Conservation (phyloP, 1,139 yeast genomes). For the Scheffersomyces insectosa region DNA sequence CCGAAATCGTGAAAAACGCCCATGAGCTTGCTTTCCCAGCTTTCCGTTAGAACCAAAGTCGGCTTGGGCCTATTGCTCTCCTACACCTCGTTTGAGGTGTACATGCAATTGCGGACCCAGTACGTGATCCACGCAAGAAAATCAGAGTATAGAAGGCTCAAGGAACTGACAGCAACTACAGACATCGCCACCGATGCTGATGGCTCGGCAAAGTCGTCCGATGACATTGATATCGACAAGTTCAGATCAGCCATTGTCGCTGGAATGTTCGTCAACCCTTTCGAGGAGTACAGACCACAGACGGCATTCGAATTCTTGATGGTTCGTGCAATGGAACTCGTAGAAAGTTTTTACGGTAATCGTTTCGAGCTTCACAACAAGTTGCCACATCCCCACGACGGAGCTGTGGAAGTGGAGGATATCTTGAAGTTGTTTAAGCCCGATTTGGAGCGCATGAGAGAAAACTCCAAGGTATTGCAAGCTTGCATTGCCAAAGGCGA, state of each 20-base stretch:
- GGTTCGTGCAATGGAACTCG: constrained; percentile 69
- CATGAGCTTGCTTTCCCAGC: constrained; percentile 1
- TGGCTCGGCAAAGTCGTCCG: constrained; percentile 5
- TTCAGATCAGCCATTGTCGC: constrained; percentile 58
- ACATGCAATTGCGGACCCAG: constrained; percentile 57
- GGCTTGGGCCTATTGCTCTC: constrained; percentile 58
- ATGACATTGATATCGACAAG: constrained; percentile 23
- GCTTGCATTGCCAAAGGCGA: constrained; percentile 24
- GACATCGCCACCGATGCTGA: constrained; percentile 6
- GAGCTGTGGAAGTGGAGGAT: constrained; percentile 46
- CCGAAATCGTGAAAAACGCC: no score
- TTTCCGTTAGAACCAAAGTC: constrained; percentile 34
- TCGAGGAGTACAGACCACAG: constrained; percentile 87
- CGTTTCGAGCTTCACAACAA: constrained; percentile 46
- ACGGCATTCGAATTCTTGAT: constrained; percentile 81
- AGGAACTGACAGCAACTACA: constrained; percentile 3
- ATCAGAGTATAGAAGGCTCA: constrained; percentile 28
- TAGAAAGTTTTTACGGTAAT: constrained; percentile 57
- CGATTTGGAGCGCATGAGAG: constrained; percentile 45
- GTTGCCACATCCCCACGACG: constrained; percentile 48
- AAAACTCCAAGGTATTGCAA: constrained; percentile 31
- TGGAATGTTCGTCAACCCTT: constrained; percentile 89
- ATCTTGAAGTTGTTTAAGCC: constrained; percentile 63
- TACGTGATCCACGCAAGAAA: constrained; percentile 56
- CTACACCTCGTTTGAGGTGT: constrained; percentile 69